These are phyloP conservation scores for Friedmanniomyces simplex DNA, from an alignment of 495 filamentous ascomycete genomes.

Conservation along the genomic window DNA sequence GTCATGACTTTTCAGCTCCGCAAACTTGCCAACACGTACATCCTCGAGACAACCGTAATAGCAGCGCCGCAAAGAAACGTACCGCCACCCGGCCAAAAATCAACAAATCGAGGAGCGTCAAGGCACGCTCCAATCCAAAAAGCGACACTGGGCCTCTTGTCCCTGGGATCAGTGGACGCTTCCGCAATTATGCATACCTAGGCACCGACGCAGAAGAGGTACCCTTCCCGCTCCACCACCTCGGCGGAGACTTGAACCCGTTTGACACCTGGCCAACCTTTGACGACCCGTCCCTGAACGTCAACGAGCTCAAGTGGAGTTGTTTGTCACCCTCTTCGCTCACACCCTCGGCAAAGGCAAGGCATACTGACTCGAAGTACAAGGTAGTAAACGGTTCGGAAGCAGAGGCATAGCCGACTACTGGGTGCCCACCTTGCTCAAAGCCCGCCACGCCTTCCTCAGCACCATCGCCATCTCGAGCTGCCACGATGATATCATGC, in stretches of 20 bases:
- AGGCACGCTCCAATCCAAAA: background rate
- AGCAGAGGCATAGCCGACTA: conserved; percentile 5
- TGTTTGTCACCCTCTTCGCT: background rate
- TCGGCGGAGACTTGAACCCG: conserved; percentile 1
- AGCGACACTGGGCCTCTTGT: background rate
- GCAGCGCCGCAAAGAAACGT: background rate
- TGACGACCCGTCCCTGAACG: background rate
- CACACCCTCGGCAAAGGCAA: too few species aligned
- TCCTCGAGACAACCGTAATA: background rate
- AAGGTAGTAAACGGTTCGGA: conserved; percentile 8
- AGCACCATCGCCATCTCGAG: conserved; percentile 29
- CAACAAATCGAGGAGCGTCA: background rate
- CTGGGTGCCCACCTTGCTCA: conserved; percentile 29
- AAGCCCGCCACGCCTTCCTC: conserved; percentile 28
- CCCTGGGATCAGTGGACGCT: conserved; percentile 3
- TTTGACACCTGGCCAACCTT: conserved; percentile 5
- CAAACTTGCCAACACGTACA: too few species aligned
- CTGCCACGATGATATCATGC: conserved; percentile 27
- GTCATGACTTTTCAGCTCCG: background rate
- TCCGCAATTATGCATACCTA: conserved; percentile 2
- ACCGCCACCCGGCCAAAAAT: background rate
- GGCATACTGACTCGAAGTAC: background rate
- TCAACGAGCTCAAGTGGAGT: conserved; percentile 9
- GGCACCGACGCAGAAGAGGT: background rate
- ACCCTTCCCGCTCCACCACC: background rate